Base-by-base conservation (phyloP, 1,284 basidiomycete genomes). In the Melampsora larici-populina region DNA sequence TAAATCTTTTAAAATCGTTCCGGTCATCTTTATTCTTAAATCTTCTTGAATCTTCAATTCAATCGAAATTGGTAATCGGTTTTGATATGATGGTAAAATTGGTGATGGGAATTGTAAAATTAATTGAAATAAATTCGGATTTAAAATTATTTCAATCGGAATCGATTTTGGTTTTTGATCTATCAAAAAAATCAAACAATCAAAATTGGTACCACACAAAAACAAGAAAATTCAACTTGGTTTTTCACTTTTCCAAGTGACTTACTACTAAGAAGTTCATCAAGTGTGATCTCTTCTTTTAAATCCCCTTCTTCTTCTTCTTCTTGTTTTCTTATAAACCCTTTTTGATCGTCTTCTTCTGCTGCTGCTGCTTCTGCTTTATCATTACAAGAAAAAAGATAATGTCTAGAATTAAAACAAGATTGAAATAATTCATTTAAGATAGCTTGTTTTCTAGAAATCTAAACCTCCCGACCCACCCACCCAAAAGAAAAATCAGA, bases 341-440 rank as follows among this genome's bases (percentile, higher is more conserved):
- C 55, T n/a, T 60, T 11, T 3, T 24, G 2, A 60, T 60, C 18
- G 0, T 24, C 24, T 8, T 24, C 24, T n/a, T n/a, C n/a, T n/a
- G n/a, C n/a, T n/a, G n/a, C n/a, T n/a, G n/a, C n/a, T n/a, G n/a
- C n/a, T n/a, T n/a, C n/a, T n/a, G n/a, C n/a, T n/a, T n/a, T n/a
- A 60, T 60, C 24, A 60, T 60, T 13, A 51, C 6, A 21, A 1
- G 67, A 51, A 40, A 40, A 40, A 40, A 40, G 36, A 58, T 68
- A 76, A 18, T 49, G 62, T 24, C 60, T 46, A n/a, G 73, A 46
- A 48, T 76, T 76, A 51, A 76, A 76, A 66, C 73, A 76, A 11
- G 73, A 76, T 26, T 76, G 66, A 46, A 68, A 76, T 21, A 76
- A 36, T 58, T 76, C 65, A 46, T 76, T 76, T 1, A 76, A 68